Conservation (phyloP, 331 rosid species). For the Ulmus americana region DNA sequence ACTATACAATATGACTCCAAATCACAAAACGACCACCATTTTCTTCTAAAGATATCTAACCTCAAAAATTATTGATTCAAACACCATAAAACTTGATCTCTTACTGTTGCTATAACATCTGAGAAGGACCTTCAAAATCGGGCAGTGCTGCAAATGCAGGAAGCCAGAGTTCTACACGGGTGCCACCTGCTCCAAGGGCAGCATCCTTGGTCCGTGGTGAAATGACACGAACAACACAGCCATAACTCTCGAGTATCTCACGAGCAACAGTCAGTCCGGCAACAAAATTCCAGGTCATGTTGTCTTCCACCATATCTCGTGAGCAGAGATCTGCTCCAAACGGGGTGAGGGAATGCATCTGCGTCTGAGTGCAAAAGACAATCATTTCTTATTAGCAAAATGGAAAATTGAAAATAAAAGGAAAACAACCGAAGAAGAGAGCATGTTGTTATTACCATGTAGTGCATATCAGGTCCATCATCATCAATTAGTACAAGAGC, state of each 20-base stretch:
- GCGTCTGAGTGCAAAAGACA: constrained; percentile 65
- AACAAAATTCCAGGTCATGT: constrained; percentile 91
- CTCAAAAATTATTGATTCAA: neutral
- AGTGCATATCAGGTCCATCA: constrained; percentile 97
- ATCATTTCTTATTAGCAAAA: neutral
- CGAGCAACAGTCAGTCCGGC: constrained; percentile 93
- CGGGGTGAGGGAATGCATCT: constrained; percentile 79
- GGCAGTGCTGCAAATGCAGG: constrained; percentile 42
- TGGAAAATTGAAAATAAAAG: neutral
- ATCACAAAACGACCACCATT: constrained; percentile 1
- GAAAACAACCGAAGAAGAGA: neutral
- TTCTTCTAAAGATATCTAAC: neutral
- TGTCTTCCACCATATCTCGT: constrained; percentile 73
- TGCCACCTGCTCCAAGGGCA: constrained; percentile 89
- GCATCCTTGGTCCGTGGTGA: constrained; percentile 77
- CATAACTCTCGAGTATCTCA: constrained; percentile 86
- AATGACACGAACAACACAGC: constrained; percentile 77
- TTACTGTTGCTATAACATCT: constrained; percentile 30
- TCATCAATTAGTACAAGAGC: constrained; percentile 78
- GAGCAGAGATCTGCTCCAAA: constrained; percentile 71
- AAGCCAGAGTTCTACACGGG: constrained; percentile 91
- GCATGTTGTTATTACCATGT: constrained; percentile 50
- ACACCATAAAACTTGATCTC: neutral
- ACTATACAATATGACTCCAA: neutral
- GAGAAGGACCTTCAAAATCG: constrained; percentile 35